Evolutionary conservation across 139 green algal genomes (phyloP).

Genomic region (Edaphochlamys debaryana): DNA sequence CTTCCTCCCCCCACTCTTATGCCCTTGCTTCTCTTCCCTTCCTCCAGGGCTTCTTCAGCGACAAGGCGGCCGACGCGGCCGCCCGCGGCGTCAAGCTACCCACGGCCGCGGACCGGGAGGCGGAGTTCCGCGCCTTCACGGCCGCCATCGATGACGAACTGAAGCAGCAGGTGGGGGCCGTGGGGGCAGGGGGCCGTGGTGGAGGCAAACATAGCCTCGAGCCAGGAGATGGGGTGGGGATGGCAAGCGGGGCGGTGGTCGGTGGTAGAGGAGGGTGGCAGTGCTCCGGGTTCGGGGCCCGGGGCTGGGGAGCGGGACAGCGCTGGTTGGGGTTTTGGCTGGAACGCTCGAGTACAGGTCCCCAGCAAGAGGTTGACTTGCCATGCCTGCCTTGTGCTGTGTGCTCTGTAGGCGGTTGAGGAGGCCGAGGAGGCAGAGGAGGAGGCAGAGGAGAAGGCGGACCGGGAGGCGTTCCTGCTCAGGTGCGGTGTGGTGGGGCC

Average conservation of each 20-base stretch:
- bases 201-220: no score
- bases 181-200: not conserved
- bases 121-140: conserved; percentile 60
- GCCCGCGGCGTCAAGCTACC: conserved; percentile 59
- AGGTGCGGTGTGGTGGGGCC: conserved; percentile 59
- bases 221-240: no score
- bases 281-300: no score
- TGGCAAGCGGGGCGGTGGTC: no score
- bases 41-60: conserved; percentile 62
- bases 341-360: no score
- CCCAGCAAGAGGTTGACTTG: no score
- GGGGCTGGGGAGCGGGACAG: no score
- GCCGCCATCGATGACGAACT: conserved; percentile 60
- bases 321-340: no score
- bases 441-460: conserved; percentile 57
- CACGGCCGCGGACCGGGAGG: conserved; percentile 50
- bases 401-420: conserved; percentile 25
- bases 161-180: conserved; percentile 40
- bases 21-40: no score
- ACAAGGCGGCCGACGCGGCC: conserved; percentile 67
- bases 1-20: no score
- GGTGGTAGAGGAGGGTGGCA: no score
- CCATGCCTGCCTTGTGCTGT: no score
- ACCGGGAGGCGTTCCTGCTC: conserved; percentile 63
- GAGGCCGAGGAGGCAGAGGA: conserved; percentile 62